Base-by-base conservation (phyloP, 768 basidiomycete genomes). In the Auriscalpium orientale region DNA sequence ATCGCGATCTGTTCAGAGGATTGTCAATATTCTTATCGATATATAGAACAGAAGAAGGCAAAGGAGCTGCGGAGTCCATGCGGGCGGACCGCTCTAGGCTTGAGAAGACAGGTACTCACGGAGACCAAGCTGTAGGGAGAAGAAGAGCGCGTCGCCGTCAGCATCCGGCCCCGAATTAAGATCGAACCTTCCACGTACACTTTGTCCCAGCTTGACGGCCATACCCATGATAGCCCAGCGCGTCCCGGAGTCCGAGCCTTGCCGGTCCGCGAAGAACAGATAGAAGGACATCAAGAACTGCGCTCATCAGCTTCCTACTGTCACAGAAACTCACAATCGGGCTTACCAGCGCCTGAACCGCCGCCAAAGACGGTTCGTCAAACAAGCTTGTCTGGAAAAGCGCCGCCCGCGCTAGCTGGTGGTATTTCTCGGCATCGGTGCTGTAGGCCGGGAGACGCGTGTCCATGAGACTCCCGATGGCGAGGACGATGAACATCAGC, bases 191-290 rank as follows among this genome's bases (percentile, higher is more conserved):
- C 28, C 28, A 59, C 69, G 67, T 44, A 87, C 85, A 70, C 83
- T 83, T 66, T 84, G 83, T 40, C 83, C 82, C 60, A 87, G 68
- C 66, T 87, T 87, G 36, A 83, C 81, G n/a, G 80, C 79, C 54
- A 87, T 75, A 49, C 85, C 85, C 83, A 86, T 85, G 53, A 83
- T 70, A 9, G 82, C 78, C 85, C 85, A 87, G 62, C 84, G 74
- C 16, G 83, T 79, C 35, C 78, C 56, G 12, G 48, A 54, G 51
- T 56, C 59, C 48, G 37, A 53, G 22, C 56, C 78, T 48, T 81
- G 81, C 58, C 73, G 68, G 56, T 74, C 71, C 15, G 72, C 69
- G 53, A 71, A 62, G 55, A 76, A 76, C 69, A 76, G 72, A 58
- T 68, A 77, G 58, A 74, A 75, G 48, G 70, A 74, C 71, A 76